phyloP scores from a whole-genome alignment of 352 stramenopile species.

The Pythium insidiosum region DNA sequence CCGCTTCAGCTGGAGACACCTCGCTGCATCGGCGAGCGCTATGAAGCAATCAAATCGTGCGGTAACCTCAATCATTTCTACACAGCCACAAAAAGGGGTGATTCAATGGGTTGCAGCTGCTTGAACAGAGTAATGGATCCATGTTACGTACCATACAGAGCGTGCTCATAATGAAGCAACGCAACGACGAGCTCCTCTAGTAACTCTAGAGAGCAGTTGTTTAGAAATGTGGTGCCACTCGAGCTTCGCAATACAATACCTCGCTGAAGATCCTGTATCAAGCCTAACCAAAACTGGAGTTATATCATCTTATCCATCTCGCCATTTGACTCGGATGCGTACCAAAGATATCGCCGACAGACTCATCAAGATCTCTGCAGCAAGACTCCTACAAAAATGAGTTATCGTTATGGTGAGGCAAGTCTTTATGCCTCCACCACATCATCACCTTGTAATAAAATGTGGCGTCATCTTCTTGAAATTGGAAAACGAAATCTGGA shows the following conservation, averaged over 20 bases:
- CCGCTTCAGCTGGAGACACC: constrained; percentile 72
- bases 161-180: constrained; percentile 61
- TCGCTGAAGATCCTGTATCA: constrained; percentile 75
- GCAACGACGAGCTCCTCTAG: constrained; percentile 67
- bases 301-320: neutral
- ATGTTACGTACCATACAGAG: constrained; percentile 40
- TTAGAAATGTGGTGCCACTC: no score
- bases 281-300: constrained; percentile 25
- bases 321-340: neutral
- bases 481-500: constrained; percentile 80
- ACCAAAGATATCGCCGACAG: constrained; percentile 81
- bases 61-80: constrained; percentile 68
- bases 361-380: constrained; percentile 72
- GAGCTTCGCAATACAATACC: no score
- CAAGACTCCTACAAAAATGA: constrained; percentile 40
- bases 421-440: neutral
- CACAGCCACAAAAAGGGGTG: neutral
- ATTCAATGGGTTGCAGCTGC: no score
- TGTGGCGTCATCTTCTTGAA: constrained; percentile 79
- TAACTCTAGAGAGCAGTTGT: constrained; percentile 36
- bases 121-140: neutral
- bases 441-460: constrained; percentile 80
- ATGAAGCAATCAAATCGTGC: constrained; percentile 66
- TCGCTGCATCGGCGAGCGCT: constrained; percentile 49
- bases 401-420: no score